Conservation (phyloP, 306 rosid species). For the Lithocarpus polystachyus region DNA sequence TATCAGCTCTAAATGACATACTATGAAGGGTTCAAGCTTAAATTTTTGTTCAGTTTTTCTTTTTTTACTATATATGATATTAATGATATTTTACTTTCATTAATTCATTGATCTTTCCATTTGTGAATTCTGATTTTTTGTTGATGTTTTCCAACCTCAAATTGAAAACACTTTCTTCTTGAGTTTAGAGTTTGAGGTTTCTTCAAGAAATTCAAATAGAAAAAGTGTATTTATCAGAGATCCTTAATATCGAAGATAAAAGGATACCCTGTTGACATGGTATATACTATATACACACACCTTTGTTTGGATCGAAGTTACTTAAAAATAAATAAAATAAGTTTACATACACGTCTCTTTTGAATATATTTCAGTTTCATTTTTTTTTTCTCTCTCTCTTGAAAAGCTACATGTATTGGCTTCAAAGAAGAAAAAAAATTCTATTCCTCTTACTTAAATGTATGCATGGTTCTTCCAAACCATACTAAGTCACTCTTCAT, state of each 20-base stretch:
- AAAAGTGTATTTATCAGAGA: background rate
- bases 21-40: too few species aligned
- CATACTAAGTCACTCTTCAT: too few species aligned
- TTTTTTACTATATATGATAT: background rate
- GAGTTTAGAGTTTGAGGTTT: background rate
- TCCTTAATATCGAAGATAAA: background rate
- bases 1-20: background rate
- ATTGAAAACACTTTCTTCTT: background rate
- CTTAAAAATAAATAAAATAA: background rate
- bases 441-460: too few species aligned
- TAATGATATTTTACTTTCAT: background rate
- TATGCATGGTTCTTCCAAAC: too few species aligned
- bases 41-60: too few species aligned
- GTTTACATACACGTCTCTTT: background rate
- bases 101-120: background rate
- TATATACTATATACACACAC: background rate
- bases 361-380: background rate
- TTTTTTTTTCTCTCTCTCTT: background rate
- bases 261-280: background rate
- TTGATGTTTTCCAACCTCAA: background rate
- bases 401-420: too few species aligned
- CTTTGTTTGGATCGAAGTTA: background rate
- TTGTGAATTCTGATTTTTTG: background rate
- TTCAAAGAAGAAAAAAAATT: too few species aligned
- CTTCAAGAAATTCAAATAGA: too few species aligned